A percentile compares a stretch with the other conserved stretches of the same genome.
Evolutionary conservation across 2,329 filamentous ascomycete genomes (phyloP).

Genomic region (Arthrobotrys entomopaga): DNA sequence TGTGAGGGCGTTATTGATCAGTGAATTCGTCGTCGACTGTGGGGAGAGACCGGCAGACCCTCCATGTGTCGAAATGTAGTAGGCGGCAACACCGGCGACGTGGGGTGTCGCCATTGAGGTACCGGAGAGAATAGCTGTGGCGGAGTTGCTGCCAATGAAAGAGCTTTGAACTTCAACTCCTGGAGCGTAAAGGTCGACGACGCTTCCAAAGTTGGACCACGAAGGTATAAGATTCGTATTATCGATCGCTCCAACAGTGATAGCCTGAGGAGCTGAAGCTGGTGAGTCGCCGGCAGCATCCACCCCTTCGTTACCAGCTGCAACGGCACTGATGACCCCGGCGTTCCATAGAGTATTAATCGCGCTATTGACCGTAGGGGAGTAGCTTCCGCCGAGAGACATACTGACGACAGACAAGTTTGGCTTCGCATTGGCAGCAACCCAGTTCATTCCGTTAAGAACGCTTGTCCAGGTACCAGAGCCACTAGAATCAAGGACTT

Average conservation of each 20-base stretch:
- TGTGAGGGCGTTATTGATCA: background rate
- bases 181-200: constrained; percentile 70
- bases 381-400: constrained; percentile 60
- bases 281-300: constrained; percentile 60
- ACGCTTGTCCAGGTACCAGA: constrained; percentile 62
- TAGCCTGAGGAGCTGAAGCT: constrained; percentile 62
- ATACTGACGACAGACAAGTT: constrained; percentile 60
- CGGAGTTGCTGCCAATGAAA: constrained; percentile 63
- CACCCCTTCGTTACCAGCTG: constrained; percentile 60
- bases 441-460: constrained; percentile 59
- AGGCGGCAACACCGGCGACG: constrained; percentile 74
- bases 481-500: constrained; percentile 63
- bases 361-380: constrained; percentile 67
- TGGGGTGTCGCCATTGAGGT: constrained; percentile 72
- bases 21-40: background rate
- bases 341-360: constrained; percentile 65
- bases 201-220: constrained; percentile 64
- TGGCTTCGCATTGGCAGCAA: constrained; percentile 44
- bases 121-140: constrained; percentile 66
- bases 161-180: constrained; percentile 69
- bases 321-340: constrained; percentile 63
- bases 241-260: constrained; percentile 64
- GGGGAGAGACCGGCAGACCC: background rate
- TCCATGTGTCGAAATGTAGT: constrained; percentile 63
- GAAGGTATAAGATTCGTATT: constrained; percentile 60